These are phyloP conservation scores for Penicillium olsonii DNA, from an alignment of 2,329 filamentous ascomycete species.

Conservation along the genomic window DNA sequence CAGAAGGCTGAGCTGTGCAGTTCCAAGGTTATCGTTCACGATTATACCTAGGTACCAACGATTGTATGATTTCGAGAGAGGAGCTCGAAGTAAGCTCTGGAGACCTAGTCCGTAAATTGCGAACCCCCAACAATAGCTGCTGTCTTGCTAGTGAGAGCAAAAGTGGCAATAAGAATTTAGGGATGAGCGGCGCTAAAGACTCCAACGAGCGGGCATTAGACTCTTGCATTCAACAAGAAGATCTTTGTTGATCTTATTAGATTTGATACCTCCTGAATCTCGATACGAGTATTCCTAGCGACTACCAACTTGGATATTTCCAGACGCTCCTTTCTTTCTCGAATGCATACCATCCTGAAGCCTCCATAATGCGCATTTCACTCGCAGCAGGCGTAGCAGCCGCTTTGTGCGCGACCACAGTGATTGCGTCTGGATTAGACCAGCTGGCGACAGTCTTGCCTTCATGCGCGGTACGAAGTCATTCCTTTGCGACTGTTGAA, in stretches of 20 bases:
- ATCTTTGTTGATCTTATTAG: not conserved
- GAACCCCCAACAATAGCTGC: no score
- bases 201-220: not conserved
- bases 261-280: not conserved
- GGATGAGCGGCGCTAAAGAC: conserved; percentile 1
- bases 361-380: conserved; percentile 11
- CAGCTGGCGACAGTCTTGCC: conserved; percentile 20
- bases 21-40: not conserved
- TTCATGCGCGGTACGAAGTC: conserved; percentile 24
- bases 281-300: not conserved
- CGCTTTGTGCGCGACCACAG: conserved; percentile 9
- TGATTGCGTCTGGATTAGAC: conserved; percentile 9
- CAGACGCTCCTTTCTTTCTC: not conserved
- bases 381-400: conserved; percentile 3
- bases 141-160: not conserved
- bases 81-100: no score
- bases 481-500: no score
- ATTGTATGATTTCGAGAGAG: no score
- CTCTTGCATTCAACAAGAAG: not conserved
- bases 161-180: not conserved
- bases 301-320: not conserved
- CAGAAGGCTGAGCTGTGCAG: not conserved
- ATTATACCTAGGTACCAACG: no score
- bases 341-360: conserved; percentile 3
- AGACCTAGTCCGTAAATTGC: no score